Evolutionary conservation across 179 eudicot genomes (phyloP).

Genomic region (Corrigiola litoralis): DNA sequence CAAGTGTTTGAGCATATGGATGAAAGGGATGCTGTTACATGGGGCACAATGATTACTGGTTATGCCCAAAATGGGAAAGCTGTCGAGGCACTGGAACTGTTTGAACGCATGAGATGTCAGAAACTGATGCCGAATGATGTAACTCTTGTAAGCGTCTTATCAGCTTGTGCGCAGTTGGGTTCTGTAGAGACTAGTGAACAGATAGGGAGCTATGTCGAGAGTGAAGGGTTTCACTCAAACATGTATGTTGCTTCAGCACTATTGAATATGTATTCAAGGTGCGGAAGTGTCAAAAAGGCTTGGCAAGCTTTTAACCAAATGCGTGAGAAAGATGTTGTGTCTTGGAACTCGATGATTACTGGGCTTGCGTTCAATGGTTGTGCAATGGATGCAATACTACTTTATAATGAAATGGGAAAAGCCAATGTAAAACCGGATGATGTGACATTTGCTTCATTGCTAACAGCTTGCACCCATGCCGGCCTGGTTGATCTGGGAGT

Average conservation of each 20-base stretch:
- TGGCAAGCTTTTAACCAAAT: slow-evolving; percentile 36
- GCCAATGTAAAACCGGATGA: slow-evolving; percentile 37
- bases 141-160: slow-evolving; percentile 47
- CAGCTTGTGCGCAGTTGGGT: slow-evolving; percentile 58
- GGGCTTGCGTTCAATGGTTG: slow-evolving; percentile 51
- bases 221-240: slow-evolving; percentile 32
- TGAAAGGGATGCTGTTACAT: slow-evolving; percentile 43
- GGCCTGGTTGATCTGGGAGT: slow-evolving; percentile 47
- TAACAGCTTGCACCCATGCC: slow-evolving; percentile 57
- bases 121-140: slow-evolving; percentile 46
- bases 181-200: slow-evolving; percentile 45
- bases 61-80: slow-evolving; percentile 59
- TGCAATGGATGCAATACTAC: slow-evolving; percentile 34
- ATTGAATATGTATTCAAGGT: slow-evolving; percentile 47
- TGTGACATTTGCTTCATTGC: slow-evolving; percentile 44
- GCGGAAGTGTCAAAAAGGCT: slow-evolving; percentile 44
- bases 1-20: slow-evolving; percentile 44
- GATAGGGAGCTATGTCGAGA: slow-evolving; percentile 43
- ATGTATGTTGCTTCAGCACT: slow-evolving; percentile 44
- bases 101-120: slow-evolving; percentile 37
- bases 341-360: slow-evolving; percentile 54
- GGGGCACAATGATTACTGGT: slow-evolving; percentile 69
- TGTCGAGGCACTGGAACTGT: slow-evolving; percentile 49
- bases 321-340: slow-evolving; percentile 39
- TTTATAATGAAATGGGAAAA: slow-evolving; percentile 29